These are phyloP conservation scores for Skeletonema menzelii DNA, from an alignment of 108 stramenopile species.

Conservation along the genomic window DNA sequence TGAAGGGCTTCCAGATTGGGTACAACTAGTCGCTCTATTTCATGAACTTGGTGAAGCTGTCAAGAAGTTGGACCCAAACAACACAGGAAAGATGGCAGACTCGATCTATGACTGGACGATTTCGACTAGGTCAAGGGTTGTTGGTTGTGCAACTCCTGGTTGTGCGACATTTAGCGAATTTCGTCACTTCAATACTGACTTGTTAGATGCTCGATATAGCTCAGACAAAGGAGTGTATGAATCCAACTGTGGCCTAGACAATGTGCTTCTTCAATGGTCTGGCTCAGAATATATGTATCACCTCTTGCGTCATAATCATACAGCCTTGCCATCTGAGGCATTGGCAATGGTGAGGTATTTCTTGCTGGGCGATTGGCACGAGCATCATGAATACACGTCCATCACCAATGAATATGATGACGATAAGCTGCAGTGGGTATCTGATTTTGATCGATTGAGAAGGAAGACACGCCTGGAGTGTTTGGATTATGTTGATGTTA, in stretches of 20 bases:
- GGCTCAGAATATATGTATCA: conserved; percentile 62
- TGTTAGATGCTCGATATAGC: conserved; percentile 41
- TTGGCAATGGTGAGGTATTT: conserved; percentile 50
- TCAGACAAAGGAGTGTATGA: conserved; percentile 45
- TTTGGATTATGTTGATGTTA: conserved; percentile 35
- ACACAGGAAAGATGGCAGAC: conserved; percentile 18
- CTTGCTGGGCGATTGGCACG: conserved; percentile 57
- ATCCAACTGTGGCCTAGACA: conserved; percentile 50
- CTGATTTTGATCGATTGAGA: conserved; percentile 51
- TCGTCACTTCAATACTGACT: conserved; percentile 45
- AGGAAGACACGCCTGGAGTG: conserved; percentile 22
- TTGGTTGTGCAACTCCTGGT: conserved; percentile 48
- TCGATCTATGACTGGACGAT: conserved; percentile 68
- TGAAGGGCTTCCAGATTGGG: conserved; percentile 68
- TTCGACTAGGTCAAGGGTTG: conserved; percentile 44
- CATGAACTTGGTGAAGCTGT: conserved; percentile 46
- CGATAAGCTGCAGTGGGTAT: conserved; percentile 42
- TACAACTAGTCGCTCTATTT: conserved; percentile 58
- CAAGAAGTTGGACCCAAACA: conserved; percentile 27
- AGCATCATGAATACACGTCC: conserved; percentile 27
- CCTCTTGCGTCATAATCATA: conserved; percentile 56
- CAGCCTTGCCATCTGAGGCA: conserved; percentile 52
- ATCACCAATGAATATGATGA: conserved; percentile 48
- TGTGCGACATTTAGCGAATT: conserved; percentile 45
- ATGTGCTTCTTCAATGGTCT: conserved; percentile 55